Base-by-base conservation (phyloP, 352 stramenopile genomes). In the Pilasporangium apinafurcum region DNA sequence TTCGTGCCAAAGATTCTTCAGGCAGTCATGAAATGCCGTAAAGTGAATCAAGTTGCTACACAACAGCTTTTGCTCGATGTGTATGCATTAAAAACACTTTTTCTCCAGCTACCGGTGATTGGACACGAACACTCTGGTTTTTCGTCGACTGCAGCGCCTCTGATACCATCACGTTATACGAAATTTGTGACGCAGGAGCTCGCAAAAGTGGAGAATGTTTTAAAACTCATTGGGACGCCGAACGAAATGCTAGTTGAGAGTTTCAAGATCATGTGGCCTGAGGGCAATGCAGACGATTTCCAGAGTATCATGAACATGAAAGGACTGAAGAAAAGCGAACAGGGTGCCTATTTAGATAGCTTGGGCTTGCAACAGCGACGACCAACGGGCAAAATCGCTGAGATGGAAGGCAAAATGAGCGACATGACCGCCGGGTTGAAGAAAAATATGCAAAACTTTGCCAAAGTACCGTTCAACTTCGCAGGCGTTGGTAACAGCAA, bases 1-100 rank as follows among this genome's bases (percentile, higher is more conserved):
- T 98, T 98, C 60, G 78, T 97, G 28, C 80, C 80, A 12, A 86
- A 86, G 42, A 96, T 95, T 50, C 73, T 97, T 43, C 66, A 93
- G 35, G 65, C 69, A 2, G 66, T 98, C 10, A 76, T 96, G 38
- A 88, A 87, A 55, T 86, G 86, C 49, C 96, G 96, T 40, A 83
- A 88, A 36, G 93, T 99, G 29, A 98, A 94, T 56, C 92, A 98
- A 32, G 88, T 96, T 26, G 95, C 83, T 21, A 98, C 96, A n/a
- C 96, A 99, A 59, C 96, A 99, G 55, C 60, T 99, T 9, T 61
- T 99, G n/a, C 68, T 99, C 17, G 96, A 99, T 65, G 86, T 98
- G 25, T 98, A 98, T 54, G 96, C 91, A 38, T 68, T 99, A 13
- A 99, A 98, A 64, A 97, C 90, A 22, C 60, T 98, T 5, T 92